These are phyloP conservation scores for Gracilaria domingensis DNA, from an alignment of 23 red algal species.

Conservation along the genomic window DNA sequence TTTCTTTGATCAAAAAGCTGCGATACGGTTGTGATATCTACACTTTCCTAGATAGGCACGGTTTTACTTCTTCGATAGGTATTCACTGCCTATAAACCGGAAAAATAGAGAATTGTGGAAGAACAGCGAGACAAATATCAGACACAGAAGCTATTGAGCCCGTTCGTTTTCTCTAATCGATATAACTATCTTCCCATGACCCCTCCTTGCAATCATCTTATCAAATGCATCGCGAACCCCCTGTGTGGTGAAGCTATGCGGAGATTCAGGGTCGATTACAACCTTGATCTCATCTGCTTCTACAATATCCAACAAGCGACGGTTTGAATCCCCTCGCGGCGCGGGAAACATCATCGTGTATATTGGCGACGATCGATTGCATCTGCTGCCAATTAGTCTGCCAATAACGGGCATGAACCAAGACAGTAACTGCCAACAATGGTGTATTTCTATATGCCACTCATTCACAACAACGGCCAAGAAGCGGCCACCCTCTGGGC, in stretches of 20 bases:
- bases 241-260: constrained; percentile 58
- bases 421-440: constrained; percentile 23
- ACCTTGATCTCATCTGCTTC: constrained; percentile 52
- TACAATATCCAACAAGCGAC: constrained; percentile 45
- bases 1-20: no score
- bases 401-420: constrained; percentile 55
- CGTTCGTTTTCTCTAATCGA: constrained; percentile 30
- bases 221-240: constrained; percentile 73
- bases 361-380: constrained; percentile 8
- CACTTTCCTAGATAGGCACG: no score
- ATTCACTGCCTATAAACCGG: no score
- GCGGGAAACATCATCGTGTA: constrained; percentile 70
- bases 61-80: no score
- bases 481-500: constrained; percentile 69
- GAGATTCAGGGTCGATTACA: constrained; percentile 53
- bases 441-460: constrained; percentile 61
- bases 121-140: background rate
- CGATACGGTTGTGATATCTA: no score
- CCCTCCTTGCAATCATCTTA: constrained; percentile 45
- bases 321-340: constrained; percentile 26
- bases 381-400: constrained; percentile 19
- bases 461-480: constrained; percentile 69
- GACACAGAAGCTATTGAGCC: background rate
- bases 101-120: no score
- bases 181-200: constrained; percentile 67